Evolutionary conservation across 2,329 filamentous ascomycete genomes (phyloP).

Genomic region (Alternaria sp.): DNA sequence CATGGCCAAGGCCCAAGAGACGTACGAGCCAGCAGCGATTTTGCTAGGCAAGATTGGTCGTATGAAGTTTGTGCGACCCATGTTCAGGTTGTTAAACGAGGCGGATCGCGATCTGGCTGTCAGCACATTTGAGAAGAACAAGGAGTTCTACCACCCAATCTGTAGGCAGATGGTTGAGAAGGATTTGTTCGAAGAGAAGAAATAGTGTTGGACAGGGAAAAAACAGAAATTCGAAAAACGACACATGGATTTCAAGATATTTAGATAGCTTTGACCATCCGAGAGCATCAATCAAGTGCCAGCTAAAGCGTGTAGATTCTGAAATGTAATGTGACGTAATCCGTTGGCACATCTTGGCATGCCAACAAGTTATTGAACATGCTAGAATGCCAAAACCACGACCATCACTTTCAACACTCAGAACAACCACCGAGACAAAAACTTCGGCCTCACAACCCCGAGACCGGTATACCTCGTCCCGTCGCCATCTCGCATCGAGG

Average conservation of each 20-base stretch:
- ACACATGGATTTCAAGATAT: background rate
- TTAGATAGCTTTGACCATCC: background rate
- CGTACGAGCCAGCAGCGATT: conserved; percentile 75
- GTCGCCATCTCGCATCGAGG: conserved; percentile 8
- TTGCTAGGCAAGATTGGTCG: conserved; percentile 84
- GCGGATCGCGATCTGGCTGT: conserved; percentile 79
- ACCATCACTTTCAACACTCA: conserved; percentile 13
- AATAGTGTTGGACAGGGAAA: background rate
- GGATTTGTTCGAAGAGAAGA: conserved; percentile 67
- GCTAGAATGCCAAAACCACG: background rate
- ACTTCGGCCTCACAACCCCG: conserved; percentile 15
- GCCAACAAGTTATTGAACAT: background rate
- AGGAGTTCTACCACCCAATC: conserved; percentile 95
- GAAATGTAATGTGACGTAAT: background rate
- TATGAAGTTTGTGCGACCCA: conserved; percentile 95
- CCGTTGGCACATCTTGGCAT: background rate
- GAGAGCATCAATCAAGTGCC: background rate
- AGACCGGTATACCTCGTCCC: conserved; percentile 4
- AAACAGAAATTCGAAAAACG: background rate
- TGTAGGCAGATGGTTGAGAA: conserved; percentile 83
- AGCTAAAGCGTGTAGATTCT: background rate
- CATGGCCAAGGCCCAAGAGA: conserved; percentile 72
- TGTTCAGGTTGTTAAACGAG: conserved; percentile 79
- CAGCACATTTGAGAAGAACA: conserved; percentile 85
- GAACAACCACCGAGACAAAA: conserved; percentile 25